Base-by-base conservation (phyloP, 768 basidiomycete genomes). In the Agrocybe pediades region DNA sequence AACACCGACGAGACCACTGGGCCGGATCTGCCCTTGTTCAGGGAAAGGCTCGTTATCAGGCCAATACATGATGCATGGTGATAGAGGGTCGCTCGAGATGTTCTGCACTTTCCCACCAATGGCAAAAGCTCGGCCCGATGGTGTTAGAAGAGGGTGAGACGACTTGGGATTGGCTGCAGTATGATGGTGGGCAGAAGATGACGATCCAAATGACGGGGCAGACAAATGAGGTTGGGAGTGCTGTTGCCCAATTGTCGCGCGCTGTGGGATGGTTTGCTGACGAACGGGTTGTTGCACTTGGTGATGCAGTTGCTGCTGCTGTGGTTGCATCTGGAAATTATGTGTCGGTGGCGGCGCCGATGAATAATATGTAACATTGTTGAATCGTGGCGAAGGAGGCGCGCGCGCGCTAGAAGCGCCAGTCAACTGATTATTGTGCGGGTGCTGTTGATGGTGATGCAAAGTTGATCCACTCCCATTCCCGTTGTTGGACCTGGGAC, bases 21-120 rank as follows among this genome's bases (percentile, higher is more conserved):
- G 89, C 2, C 89, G 76, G 53, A 87, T 88, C 72, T 93, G 92
- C 11, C 88, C 84, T 65, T 83, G 85, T 59, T 89, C 87, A 1
- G 92, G 92, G 56, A 90, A 75, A 3, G 88, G 80, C 65, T 94
- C 92, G 61, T 94, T 94, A 68, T 92, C 91, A 4, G 92, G 91
- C 92, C 92, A 94, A 62, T 87, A 93, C 84, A 93, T 86, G 72
- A 92, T 78, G 61, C 91, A 91, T 3, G 91, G 88, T 24, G 74
- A 62, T 45, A 84, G 66, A 17, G 90, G 88, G 65, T 93, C 89
- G 33, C 61, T 73, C 23, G 89, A 92, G 55, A 93, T 69, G 61
- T 94, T 92, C 62, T 87, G 88, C 6, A 93, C 89, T 58, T 83
- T 83, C 9, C 91, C 92, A 51, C 90, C 90, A 20, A 81, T 67